These are phyloP conservation scores for Boletus patriciae DNA, from an alignment of 768 basidiomycete genomes.

Conservation along the genomic window DNA sequence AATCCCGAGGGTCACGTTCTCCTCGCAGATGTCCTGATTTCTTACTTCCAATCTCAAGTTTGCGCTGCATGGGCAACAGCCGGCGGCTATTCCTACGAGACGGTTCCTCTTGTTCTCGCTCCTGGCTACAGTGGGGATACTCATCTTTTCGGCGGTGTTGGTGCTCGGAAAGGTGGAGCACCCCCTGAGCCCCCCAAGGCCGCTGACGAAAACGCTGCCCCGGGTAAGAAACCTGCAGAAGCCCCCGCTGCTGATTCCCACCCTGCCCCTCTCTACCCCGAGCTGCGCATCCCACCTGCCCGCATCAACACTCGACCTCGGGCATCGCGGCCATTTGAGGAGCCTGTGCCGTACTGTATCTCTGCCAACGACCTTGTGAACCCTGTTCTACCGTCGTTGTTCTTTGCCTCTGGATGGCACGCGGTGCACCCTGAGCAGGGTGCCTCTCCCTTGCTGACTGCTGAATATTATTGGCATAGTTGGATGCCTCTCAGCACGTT, in stretches of 20 bases:
- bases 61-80: conserved; percentile 83
- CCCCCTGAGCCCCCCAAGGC: conserved; percentile 48
- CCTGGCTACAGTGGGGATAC: conserved; percentile 42
- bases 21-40: conserved; percentile 85
- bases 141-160: conserved; percentile 81
- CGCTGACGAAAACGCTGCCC: conserved; percentile 33
- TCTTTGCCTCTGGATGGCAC: conserved; percentile 92
- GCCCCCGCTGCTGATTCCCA: conserved; percentile 14
- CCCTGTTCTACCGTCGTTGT: conserved; percentile 90
- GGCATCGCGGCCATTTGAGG: conserved; percentile 61
- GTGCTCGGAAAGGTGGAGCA: conserved; percentile 70
- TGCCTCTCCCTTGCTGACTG: conserved; percentile 49
- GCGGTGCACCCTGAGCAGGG: conserved; percentile 65
- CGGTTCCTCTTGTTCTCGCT: conserved; percentile 44
- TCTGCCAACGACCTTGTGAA: conserved; percentile 98
- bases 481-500: conserved; percentile 79
- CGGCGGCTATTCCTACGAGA: conserved; percentile 64
- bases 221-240: conserved; percentile 25
- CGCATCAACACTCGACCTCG: conserved; percentile 70
- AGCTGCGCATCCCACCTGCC: conserved; percentile 59
- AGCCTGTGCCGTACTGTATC: conserved; percentile 89
- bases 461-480: conserved; percentile 91
- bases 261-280: conserved; percentile 26
- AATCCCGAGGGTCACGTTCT: conserved; percentile 79
- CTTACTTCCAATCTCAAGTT: conserved; percentile 88